Evolutionary conservation across 1,139 yeast species (phyloP), one percentile per base, ranked within the genome.

Genomic region (Taphrina pruni): DNA sequence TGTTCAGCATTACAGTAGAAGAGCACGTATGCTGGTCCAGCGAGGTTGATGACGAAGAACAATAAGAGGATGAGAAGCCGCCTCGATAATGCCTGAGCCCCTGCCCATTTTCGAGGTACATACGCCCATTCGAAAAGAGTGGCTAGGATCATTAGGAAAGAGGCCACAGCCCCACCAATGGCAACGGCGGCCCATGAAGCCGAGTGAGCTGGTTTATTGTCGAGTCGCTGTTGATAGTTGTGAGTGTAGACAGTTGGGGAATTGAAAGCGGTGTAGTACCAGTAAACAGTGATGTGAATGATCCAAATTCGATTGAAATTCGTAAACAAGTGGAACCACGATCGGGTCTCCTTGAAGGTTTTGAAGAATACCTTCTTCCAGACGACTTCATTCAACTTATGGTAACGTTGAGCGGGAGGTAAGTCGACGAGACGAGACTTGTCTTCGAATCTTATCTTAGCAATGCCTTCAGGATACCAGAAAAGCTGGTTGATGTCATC

Each of bases 391-490:
- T 97, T 97, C 72, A 94, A 85, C 79, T 89, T 88, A 76, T 87
- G 84, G 79, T 86, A 95, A 79, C 99, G 89, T 80, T 94, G 97
- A 76, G 88, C 90, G 72, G 87, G 85, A 57, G 97, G 96, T 76
- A 92, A 81, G 76, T 95, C 99, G 70, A 94, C 91, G 77, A 94
- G 83, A 79, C 97, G 88, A 46, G 96, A 83, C 73, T 96, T 97
- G 79, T 94, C 98, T 78, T 89, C 93, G 77, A 93, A 86, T 65
- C 89, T 85, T 77, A 94, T 93, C 81, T 96, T 88, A 72, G 95
- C 89, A 75, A 94, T 89, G 84, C 99, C 99, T 81, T 94, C 98
- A 57, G 99, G 98, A 81, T 94, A 95, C 99, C 99, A 94, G 82
- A 94, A 94, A 76, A 94, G 86, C 83, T 95, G 99, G 81, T 95